phyloP scores from a whole-genome alignment of 495 filamentous ascomycete genomes.

The Neurospora discreta region DNA sequence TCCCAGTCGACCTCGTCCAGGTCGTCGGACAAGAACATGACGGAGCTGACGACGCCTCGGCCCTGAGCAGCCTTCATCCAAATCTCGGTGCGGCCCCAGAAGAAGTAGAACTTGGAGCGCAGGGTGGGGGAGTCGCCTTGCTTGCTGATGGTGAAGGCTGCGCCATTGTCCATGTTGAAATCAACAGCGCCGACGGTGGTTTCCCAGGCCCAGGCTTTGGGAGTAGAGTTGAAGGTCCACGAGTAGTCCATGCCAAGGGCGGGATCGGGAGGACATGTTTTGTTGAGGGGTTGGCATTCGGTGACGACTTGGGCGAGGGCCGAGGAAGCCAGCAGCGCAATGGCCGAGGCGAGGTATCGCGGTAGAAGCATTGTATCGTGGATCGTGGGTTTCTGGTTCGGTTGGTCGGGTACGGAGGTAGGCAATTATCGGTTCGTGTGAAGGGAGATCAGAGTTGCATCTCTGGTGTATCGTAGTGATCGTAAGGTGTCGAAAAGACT shows the following conservation, averaged over 20 bases:
- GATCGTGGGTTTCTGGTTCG: not conserved
- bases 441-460: not conserved
- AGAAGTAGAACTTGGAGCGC: constrained; percentile 61
- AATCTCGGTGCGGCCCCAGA: constrained; percentile 64
- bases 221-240: constrained; percentile 56
- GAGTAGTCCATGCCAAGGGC: constrained; percentile 47
- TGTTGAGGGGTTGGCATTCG: constrained; percentile 54
- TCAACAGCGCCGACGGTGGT: constrained; percentile 46
- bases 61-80: constrained; percentile 63
- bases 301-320: constrained; percentile 52
- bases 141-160: constrained; percentile 56
- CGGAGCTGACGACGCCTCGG: constrained; percentile 67
- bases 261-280: constrained; percentile 50
- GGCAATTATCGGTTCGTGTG: not conserved
- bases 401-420: not conserved
- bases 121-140: constrained; percentile 65
- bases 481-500: not conserved
- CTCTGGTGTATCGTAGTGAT: not conserved
- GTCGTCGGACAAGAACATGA: constrained; percentile 73
- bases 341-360: constrained; percentile 22
- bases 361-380: constrained; percentile 12
- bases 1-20: constrained; percentile 91
- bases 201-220: constrained; percentile 47
- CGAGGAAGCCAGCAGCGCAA: constrained; percentile 30
- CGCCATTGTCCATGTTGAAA: constrained; percentile 47